These are phyloP conservation scores for Tetrahymena borealis DNA, from an alignment of 73 alveolate genomes.

Conservation along the genomic window DNA sequence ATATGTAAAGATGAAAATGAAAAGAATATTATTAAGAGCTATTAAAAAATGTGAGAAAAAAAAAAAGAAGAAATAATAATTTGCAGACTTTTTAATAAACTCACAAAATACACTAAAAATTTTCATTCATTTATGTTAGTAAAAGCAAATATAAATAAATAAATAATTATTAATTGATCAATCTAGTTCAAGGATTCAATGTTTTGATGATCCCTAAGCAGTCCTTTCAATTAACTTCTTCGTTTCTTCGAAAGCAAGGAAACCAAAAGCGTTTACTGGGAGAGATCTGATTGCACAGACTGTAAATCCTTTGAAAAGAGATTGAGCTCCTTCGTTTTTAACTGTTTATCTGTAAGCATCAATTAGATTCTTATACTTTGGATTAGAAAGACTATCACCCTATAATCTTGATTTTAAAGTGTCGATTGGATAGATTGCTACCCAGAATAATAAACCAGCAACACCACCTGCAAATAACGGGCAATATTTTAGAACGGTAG, in stretches of 20 bases:
- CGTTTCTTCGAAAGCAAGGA: conserved; percentile 41
- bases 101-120: too few relatives aligned
- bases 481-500: background rate
- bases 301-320: conserved; percentile 55
- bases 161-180: too few relatives aligned
- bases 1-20: too few relatives aligned
- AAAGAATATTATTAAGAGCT: too few relatives aligned
- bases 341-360: conserved; percentile 32
- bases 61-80: too few relatives aligned
- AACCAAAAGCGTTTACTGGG: conserved; percentile 36
- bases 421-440: background rate
- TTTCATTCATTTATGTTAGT: too few relatives aligned
- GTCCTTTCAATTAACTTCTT: background rate
- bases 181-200: background rate
- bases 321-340: conserved; percentile 32
- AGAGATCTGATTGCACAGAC: conserved; percentile 51
- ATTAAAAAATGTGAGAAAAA: too few relatives aligned
- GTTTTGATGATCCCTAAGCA: background rate
- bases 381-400: conserved; percentile 19
- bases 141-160: too few relatives aligned
- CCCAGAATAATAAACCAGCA: background rate
- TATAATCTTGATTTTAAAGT: conserved; percentile 39
- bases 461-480: background rate
- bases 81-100: too few relatives aligned
- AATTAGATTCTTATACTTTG: conserved; percentile 34